These are phyloP conservation scores for Toxoplasma gondii DNA, from an alignment of 169 alveolate genomes.

Conservation along the genomic window DNA sequence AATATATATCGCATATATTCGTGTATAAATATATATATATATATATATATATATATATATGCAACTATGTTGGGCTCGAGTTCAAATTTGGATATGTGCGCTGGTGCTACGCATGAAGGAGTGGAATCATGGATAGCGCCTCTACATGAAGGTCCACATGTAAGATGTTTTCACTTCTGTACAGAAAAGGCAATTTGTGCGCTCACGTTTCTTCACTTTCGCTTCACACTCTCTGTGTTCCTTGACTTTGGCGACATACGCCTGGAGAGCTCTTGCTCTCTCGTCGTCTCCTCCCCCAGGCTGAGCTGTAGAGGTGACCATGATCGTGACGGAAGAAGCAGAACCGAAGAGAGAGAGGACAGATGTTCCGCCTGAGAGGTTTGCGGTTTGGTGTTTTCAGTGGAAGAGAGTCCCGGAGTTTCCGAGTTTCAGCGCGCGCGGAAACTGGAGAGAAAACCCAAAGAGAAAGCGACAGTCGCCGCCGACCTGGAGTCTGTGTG, in stretches of 20 bases:
- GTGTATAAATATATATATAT: too few relatives aligned
- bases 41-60: neutral
- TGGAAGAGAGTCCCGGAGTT: too few relatives aligned
- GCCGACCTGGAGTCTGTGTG: too few relatives aligned
- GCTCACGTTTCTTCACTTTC: constrained; percentile 68
- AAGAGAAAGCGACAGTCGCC: too few relatives aligned
- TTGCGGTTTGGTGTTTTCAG: too few relatives aligned
- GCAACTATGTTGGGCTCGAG: neutral
- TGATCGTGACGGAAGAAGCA: neutral
- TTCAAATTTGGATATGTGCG: too few relatives aligned
- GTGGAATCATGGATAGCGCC: too few relatives aligned
- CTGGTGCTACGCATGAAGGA: too few relatives aligned
- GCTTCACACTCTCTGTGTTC: constrained; percentile 77
- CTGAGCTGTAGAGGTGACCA: constrained; percentile 24
- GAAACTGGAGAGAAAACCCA: too few relatives aligned
- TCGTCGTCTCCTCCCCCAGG: constrained; percentile 30
- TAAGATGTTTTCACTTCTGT: neutral
- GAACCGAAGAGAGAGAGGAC: neutral
- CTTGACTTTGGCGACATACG: constrained; percentile 72
- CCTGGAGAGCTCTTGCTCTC: constrained; percentile 69
- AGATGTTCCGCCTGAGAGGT: neutral
- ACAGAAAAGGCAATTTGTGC: neutral
- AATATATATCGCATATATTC: neutral
- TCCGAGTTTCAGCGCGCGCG: too few relatives aligned
- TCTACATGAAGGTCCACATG: too few relatives aligned